Percentiles rank a stretch among this genome's conserved stretches.
phyloP scores from a whole-genome alignment of 2,329 filamentous ascomycete genomes.

The Didymellaceae sp. region DNA sequence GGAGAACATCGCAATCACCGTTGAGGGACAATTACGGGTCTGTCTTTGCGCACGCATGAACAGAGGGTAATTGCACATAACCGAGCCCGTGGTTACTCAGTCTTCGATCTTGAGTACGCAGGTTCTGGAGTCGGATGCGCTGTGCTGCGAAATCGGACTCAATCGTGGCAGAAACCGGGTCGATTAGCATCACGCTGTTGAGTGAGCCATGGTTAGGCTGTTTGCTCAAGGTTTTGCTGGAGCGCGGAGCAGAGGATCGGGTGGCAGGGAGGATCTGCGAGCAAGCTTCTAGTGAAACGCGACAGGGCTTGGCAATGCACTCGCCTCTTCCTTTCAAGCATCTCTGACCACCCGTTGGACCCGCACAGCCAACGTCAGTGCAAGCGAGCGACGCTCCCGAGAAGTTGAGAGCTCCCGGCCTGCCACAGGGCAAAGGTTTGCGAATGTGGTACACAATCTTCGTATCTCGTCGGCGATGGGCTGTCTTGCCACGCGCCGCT shows the following conservation, averaged over 20 bases:
- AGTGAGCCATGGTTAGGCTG: conserved; percentile 29
- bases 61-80: conserved; percentile 4
- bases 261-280: conserved; percentile 29
- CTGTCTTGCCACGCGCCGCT: background rate
- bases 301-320: conserved; percentile 23
- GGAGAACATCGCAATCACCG: conserved; percentile 24
- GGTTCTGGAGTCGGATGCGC: no score
- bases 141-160: background rate
- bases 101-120: background rate
- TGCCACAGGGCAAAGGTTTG: conserved; percentile 1
- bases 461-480: background rate
- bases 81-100: background rate
- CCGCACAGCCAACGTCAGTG: conserved; percentile 20
- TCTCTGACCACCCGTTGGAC: conserved; percentile 25
- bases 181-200: conserved; percentile 27
- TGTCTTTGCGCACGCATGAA: conserved; percentile 17
- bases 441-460: background rate
- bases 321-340: conserved; percentile 18
- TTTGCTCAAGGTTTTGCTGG: conserved; percentile 27
- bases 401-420: background rate
- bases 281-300: conserved; percentile 25
- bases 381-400: conserved; percentile 7
- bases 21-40: conserved; percentile 13
- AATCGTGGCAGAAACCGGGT: conserved; percentile 10
- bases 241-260: conserved; percentile 21